Conservation (phyloP, 2,329 filamentous ascomycete genomes). For the Tothia fuscella region DNA sequence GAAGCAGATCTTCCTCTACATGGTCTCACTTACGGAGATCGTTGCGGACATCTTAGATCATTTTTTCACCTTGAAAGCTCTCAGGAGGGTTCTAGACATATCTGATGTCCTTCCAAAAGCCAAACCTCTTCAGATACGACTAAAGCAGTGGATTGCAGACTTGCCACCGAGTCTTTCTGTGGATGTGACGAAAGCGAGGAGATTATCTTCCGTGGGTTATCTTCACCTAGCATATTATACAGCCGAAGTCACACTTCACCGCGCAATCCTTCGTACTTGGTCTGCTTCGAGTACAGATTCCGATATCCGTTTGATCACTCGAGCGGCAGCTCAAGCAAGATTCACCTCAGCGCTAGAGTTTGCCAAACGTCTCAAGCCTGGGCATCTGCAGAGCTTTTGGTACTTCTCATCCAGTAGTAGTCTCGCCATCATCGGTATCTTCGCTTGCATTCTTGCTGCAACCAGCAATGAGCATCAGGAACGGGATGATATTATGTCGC, state of each 20-base stretch:
- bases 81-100: slow-evolving; percentile 27
- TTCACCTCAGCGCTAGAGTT: slow-evolving; percentile 36
- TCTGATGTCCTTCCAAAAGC: slow-evolving; percentile 39
- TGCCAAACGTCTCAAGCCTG: slow-evolving; percentile 30
- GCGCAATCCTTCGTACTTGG: slow-evolving; percentile 13
- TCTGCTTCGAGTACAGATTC: slow-evolving; percentile 19
- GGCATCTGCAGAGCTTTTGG: slow-evolving; percentile 37
- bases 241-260: slow-evolving; percentile 33
- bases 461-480: slow-evolving; percentile 25
- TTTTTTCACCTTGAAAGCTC: slow-evolving; percentile 39
- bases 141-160: slow-evolving; percentile 40
- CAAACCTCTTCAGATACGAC: slow-evolving; percentile 40
- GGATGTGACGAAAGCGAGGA: slow-evolving; percentile 4
- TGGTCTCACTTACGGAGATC: slow-evolving; percentile 40
- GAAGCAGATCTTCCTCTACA: slow-evolving; percentile 34
- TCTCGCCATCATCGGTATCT: slow-evolving; percentile 29
- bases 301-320: slow-evolving; percentile 24
- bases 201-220: slow-evolving; percentile 17
- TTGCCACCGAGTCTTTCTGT: slow-evolving; percentile 23
- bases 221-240: slow-evolving; percentile 35
- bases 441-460: slow-evolving; percentile 27
- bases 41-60: slow-evolving; percentile 39
- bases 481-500: slow-evolving; percentile 22
- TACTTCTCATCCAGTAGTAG: slow-evolving; percentile 32
- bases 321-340: slow-evolving; percentile 29